Conservation (phyloP, 306 rosid genomes). For the Hippophae rhamnoides region DNA sequence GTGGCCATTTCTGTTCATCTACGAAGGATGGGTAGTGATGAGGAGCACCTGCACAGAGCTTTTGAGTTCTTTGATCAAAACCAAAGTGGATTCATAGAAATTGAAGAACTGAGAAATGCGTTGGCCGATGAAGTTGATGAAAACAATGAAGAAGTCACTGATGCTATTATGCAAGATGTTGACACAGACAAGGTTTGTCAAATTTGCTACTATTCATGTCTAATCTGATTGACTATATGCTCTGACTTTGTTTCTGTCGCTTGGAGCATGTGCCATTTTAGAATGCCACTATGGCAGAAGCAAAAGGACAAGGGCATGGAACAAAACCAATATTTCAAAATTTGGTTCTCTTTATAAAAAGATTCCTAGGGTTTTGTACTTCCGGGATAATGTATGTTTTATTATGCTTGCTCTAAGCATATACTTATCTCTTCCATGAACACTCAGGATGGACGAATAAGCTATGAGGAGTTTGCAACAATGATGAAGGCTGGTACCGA, state of each 20-base stretch:
- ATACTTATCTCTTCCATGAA: slow-evolving; percentile 5
- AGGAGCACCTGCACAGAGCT: slow-evolving; percentile 77
- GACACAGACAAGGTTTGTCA: slow-evolving; percentile 86
- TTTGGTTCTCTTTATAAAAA: no score
- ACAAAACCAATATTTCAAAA: no score
- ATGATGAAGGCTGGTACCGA: slow-evolving; percentile 99
- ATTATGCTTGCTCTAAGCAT: slow-evolving; percentile 5
- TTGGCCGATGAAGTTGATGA: slow-evolving; percentile 51
- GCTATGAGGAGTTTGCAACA: slow-evolving; percentile 70
- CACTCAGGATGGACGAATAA: slow-evolving; percentile 81
- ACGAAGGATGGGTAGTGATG: slow-evolving; percentile 62
- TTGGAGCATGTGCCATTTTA: neutral
- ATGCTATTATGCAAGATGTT: slow-evolving; percentile 75
- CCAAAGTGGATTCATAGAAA: slow-evolving; percentile 58
- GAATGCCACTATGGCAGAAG: no score
- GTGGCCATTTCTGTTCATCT: slow-evolving; percentile 87
- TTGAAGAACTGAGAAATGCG: slow-evolving; percentile 65
- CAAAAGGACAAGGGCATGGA: no score
- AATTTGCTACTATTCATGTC: neutral
- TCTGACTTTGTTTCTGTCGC: neutral
- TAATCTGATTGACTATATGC: neutral
- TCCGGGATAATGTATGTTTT: neutral
- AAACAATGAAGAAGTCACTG: slow-evolving; percentile 59
- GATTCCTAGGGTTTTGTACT: no score
- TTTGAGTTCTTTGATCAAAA: slow-evolving; percentile 76